Conservation (phyloP, 2,329 filamentous ascomycete species). For the Endocalyx cinctus region DNA sequence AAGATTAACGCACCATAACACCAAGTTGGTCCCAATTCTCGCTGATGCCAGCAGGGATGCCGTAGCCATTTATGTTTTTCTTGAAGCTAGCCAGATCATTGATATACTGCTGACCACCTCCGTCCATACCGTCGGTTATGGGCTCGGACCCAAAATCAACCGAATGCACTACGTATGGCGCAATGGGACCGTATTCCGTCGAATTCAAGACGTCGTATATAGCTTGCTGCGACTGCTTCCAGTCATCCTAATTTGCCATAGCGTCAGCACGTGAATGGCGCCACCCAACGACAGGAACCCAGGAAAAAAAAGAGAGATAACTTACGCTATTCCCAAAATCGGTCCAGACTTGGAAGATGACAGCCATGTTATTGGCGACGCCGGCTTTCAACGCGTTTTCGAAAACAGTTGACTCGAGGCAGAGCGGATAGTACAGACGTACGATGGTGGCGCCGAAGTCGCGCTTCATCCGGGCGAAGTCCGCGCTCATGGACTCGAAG, state of each 20-base stretch:
- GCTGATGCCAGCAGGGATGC: slow-evolving; percentile 3
- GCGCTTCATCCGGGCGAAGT: slow-evolving; percentile 5
- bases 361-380: slow-evolving; percentile 6
- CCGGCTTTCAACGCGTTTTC: slow-evolving; percentile 6
- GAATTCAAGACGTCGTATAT: slow-evolving; percentile 7
- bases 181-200: slow-evolving; percentile 3
- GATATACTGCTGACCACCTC: slow-evolving; percentile 2
- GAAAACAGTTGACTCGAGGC: slow-evolving; percentile 5
- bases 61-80: slow-evolving; percentile 1
- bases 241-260: slow-evolving; percentile 3
- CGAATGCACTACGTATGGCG: slow-evolving; percentile 7
- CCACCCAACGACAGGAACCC: too few relatives aligned
- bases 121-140: slow-evolving; percentile 5
- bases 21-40: slow-evolving; percentile 3
- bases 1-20: too few relatives aligned
- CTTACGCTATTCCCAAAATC: slow-evolving; percentile 5
- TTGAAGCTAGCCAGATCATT: slow-evolving; percentile 1
- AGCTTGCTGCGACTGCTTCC: slow-evolving; percentile 6
- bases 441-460: slow-evolving; percentile 8
- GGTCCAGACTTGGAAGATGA: slow-evolving; percentile 8
- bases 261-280: not conserved
- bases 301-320: not conserved
- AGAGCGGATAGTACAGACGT: slow-evolving; percentile 6
- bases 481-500: slow-evolving; percentile 7
- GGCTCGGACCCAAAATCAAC: slow-evolving; percentile 6